Evolutionary conservation across 306 rosid species (phyloP), one percentile per base, ranked within the genome.

Genomic region (Rosa rugosa): DNA sequence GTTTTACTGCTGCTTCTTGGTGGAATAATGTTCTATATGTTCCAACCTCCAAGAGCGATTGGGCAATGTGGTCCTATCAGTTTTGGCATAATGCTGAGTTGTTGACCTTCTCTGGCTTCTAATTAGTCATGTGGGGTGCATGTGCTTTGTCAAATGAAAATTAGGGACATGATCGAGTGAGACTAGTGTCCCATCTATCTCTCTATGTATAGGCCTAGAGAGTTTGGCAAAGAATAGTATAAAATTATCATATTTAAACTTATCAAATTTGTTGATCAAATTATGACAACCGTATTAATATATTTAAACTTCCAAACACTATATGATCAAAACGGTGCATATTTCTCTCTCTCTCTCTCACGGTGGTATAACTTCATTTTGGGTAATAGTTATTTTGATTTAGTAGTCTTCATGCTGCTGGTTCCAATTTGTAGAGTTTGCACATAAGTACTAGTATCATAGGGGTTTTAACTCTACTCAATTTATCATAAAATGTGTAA

Each of bases 181-280:
- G 83, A 72, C 83, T 23, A 11, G 56, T 27, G 36, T 38, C 71
- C 44, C 44, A 34, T 57, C 63, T 78, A 69, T 69, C 81, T 49
- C 31, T 64, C 47, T n/a, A 0, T 65, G 17, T 27, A 27, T 27
- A 27, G 36, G 36, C 36, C 36, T 8, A 20, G 31, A 5, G 9
- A 70, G 71, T 78, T 71, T 0, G 77, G 63, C 62, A 31, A 23
- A 59, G 69, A 71, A 68, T 18, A 60, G 6, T n/a, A 2, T 5
- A 13, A 44, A 27, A 59, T 3, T 31, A n/a, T n/a, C n/a, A n/a
- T n/a, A n/a, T n/a, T n/a, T 31, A 31, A 31, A 31, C 36, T 0
- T 47, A 31, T n/a, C 1, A 20, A 54, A 20, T 2, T n/a, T 56
- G 31, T 31, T 31, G 3, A 2, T 31, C 36, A 31, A 31, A 31